phyloP scores from a whole-genome alignment of 495 filamentous ascomycete species.

The Penicillium silybi region DNA sequence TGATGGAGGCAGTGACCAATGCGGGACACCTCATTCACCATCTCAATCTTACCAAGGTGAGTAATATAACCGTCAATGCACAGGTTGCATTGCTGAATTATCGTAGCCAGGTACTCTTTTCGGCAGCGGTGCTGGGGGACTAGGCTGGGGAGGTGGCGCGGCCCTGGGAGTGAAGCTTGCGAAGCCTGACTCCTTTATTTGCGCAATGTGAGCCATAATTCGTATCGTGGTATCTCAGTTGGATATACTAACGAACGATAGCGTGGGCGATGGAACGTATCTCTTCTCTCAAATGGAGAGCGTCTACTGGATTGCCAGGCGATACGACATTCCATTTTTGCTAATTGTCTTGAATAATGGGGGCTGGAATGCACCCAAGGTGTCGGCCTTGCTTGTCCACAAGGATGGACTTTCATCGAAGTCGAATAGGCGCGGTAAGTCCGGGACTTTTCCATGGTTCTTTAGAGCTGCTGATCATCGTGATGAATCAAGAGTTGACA shows the following conservation, averaged over 20 bases:
- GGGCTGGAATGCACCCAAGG: conserved; percentile 77
- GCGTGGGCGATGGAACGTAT: conserved; percentile 81
- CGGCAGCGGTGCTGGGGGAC: conserved; percentile 71
- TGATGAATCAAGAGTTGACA: background rate
- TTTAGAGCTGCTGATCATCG: too few relatives aligned
- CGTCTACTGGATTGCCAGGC: conserved; percentile 83
- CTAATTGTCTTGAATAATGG: conserved; percentile 83
- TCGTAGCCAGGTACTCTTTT: conserved; percentile 16
- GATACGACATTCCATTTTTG: conserved; percentile 85
- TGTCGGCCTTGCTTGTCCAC: conserved; percentile 68
- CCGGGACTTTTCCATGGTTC: too few relatives aligned
- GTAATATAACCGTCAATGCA: background rate
- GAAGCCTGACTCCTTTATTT: conserved; percentile 18
- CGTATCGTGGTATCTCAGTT: too few relatives aligned
- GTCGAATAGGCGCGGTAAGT: conserved; percentile 16
- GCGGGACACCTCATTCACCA: conserved; percentile 71
- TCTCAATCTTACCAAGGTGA: conserved; percentile 16
- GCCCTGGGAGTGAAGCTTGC: conserved; percentile 81
- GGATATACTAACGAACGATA: background rate
- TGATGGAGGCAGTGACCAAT: conserved; percentile 82
- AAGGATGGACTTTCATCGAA: conserved; percentile 51
- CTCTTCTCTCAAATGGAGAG: conserved; percentile 78
- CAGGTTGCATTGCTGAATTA: background rate
- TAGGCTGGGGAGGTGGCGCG: conserved; percentile 89
- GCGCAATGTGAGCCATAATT: conserved; percentile 13